Conservation (phyloP, 192 early-diverging fungal species). For the Backusella westeae region DNA sequence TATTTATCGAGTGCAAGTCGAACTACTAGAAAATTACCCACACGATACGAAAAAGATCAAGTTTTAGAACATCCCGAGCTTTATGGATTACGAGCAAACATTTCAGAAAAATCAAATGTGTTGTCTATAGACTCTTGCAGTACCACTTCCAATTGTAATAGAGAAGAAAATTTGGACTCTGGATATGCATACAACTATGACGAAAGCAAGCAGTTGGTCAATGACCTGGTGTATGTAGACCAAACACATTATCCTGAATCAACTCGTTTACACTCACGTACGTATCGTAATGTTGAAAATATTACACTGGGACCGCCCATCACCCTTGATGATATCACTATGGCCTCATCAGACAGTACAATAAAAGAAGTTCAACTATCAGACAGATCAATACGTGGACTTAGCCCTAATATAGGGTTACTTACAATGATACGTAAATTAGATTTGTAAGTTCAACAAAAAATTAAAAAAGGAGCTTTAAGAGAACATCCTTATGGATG, state of each 20-base stretch:
- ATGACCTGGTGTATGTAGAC: slow-evolving; percentile 22
- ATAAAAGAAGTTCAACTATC: slow-evolving; percentile 53
- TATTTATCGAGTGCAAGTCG: neutral
- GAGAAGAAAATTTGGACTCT: slow-evolving; percentile 1
- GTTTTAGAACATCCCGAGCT: neutral
- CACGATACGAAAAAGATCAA: neutral
- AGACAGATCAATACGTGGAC: slow-evolving; percentile 44
- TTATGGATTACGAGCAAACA: neutral
- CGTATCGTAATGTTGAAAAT: neutral
- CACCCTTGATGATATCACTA: neutral
- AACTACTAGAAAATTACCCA: neutral
- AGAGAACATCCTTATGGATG: neutral
- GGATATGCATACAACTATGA: slow-evolving; percentile 11
- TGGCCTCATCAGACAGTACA: neutral
- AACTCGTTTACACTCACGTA: neutral
- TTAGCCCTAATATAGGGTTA: slow-evolving; percentile 70
- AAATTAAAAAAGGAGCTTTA: slow-evolving; percentile 1
- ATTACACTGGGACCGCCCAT: neutral
- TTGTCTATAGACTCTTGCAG: neutral
- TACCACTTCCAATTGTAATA: neutral
- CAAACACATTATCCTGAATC: slow-evolving; percentile 15
- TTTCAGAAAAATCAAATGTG: neutral
- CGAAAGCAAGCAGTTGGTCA: slow-evolving; percentile 2
- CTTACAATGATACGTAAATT: slow-evolving; percentile 57
- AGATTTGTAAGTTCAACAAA: slow-evolving; percentile 62